Base-by-base conservation (phyloP, 164 flowering plant species). In the Paratinospora sagittata region DNA sequence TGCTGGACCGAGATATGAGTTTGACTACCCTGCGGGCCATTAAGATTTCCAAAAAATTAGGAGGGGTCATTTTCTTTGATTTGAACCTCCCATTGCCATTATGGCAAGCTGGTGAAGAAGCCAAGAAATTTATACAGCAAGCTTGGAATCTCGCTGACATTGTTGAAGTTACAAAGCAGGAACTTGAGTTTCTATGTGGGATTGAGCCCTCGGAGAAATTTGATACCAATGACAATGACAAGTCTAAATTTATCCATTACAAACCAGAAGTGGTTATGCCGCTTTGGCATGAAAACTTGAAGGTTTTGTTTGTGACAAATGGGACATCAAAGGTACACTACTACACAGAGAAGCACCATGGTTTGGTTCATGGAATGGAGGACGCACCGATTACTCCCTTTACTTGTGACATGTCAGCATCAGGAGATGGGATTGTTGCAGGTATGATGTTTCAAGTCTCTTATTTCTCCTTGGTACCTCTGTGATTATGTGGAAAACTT, bases 401-500 rank as follows among this genome's bases (percentile, higher is more conserved):
- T 80, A 87, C 96, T 16, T 64, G 84, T 67, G 99, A 91, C 77
- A 88, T 95, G 99, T 88, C 99, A 17, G 88, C 91, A 68, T 79
- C 94, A 67, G 99, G 97, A 76, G 99, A 95, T 79, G 97, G 90
- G 75, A 84, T 91, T 39, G 92, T 91, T 78, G 99, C 97, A 78
- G 97, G 99, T 92, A 86, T 0, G 63, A 24, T 34, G 30, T 45
- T 68, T 24, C 14, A 1, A 27, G 21, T 30, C 70, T 57, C 24
- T 9, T 11, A 24, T 36, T n/a, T n/a, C 64, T 52, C 49, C 52
- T 37, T 58, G 12, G 5, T 65, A 70, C 26, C 60, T 72, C 30
- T 63, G 12, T 63, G 60, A 8, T 47, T 33, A 16, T 39, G 27
- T 41, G 24, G 24, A 3, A 6, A 58, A 16, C 34, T 39, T 33